Evolutionary conservation across 345 rosid genomes (phyloP).

Genomic region (Diplotaxis tenuifolia): DNA sequence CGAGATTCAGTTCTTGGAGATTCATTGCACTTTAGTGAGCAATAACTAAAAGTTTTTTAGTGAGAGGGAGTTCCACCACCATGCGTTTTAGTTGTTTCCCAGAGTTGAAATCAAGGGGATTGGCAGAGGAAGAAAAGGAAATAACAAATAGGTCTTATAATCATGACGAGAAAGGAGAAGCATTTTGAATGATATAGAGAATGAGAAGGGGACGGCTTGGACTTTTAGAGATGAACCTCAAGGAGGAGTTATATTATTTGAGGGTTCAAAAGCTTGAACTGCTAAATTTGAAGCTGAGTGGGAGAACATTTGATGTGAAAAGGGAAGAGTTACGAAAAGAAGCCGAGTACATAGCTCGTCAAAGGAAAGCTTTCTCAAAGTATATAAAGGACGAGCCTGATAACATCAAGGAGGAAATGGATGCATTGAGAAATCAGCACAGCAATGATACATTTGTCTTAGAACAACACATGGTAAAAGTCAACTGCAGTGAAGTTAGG

Average conservation of each 20-base stretch:
- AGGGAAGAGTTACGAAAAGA: slow-evolving; percentile 68
- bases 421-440: too few relatives aligned
- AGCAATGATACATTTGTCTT: too few relatives aligned
- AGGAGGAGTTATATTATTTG: slow-evolving; percentile 80
- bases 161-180: slow-evolving; percentile 64
- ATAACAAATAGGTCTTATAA: slow-evolving; percentile 44
- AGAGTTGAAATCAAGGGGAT: too few relatives aligned
- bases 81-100: too few relatives aligned
- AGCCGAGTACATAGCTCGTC: slow-evolving; percentile 51
- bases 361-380: too few relatives aligned
- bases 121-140: too few relatives aligned
- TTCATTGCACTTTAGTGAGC: not conserved
- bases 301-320: slow-evolving; percentile 87
- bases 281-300: slow-evolving; percentile 79
- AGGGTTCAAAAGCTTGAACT: slow-evolving; percentile 74
- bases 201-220: slow-evolving; percentile 66
- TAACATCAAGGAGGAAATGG: too few relatives aligned
- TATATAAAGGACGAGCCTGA: too few relatives aligned
- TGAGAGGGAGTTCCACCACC: too few relatives aligned
- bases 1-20: not conserved
- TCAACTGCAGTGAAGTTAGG: not conserved
- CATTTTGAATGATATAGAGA: slow-evolving; percentile 44
- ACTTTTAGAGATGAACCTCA: slow-evolving; percentile 73
- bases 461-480: not conserved
- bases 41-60: too few relatives aligned